These are phyloP conservation scores for Hanseniaspora singularis DNA, from an alignment of 805 yeast species.

Conservation along the genomic window DNA sequence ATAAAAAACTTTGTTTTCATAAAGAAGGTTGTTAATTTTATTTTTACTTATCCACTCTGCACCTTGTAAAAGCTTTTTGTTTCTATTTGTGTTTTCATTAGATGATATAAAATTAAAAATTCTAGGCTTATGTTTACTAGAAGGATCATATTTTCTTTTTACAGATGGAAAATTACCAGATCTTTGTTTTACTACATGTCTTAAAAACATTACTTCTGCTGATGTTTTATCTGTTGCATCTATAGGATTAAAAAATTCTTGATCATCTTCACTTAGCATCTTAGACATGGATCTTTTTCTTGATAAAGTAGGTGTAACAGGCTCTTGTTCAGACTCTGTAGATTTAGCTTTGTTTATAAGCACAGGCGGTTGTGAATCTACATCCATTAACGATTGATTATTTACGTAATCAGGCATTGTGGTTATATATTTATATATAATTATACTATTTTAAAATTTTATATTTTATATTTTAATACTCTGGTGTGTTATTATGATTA, in stretches of 20 bases:
- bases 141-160: slow-evolving; percentile 25
- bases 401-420: too few relatives aligned
- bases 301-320: too few relatives aligned
- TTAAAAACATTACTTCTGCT: slow-evolving; percentile 20
- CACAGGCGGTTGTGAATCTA: too few relatives aligned
- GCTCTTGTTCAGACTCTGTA: too few relatives aligned
- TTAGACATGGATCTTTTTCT: neutral
- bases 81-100: slow-evolving; percentile 40
- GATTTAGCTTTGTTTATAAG: too few relatives aligned
- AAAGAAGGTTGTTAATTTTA: slow-evolving; percentile 28
- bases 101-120: slow-evolving; percentile 22
- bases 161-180: slow-evolving; percentile 28
- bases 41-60: slow-evolving; percentile 38
- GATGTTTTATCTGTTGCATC: slow-evolving; percentile 20
- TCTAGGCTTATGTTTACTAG: neutral
- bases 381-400: too few relatives aligned
- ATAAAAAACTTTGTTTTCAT: slow-evolving; percentile 27
- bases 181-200: slow-evolving; percentile 25
- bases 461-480: too few relatives aligned
- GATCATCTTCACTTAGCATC: neutral
- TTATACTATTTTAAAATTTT: too few relatives aligned
- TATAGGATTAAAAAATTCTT: neutral
- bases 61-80: slow-evolving; percentile 44
- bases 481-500: too few relatives aligned
- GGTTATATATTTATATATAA: too few relatives aligned